Percentiles rank a stretch among this genome's conserved stretches.
Evolutionary conservation across 345 rosid species (phyloP).

Genomic region (Theobroma cacao): DNA sequence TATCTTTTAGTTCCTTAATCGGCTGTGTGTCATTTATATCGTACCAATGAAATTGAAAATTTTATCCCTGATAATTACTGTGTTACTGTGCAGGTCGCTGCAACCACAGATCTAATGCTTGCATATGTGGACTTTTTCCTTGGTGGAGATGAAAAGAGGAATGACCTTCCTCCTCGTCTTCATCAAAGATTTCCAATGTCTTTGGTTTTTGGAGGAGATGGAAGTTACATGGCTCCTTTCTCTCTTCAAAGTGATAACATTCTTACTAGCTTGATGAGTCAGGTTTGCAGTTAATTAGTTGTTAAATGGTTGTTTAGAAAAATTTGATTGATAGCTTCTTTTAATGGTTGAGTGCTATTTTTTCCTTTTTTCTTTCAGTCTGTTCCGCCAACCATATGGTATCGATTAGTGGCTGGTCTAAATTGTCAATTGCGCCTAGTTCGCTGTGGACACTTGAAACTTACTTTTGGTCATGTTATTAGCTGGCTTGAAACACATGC

Average conservation of each 20-base stretch:
- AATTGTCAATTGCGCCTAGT: constrained; percentile 88
- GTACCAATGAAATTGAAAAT: not conserved
- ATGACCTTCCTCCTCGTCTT: constrained; percentile 80
- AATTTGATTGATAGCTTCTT: not conserved
- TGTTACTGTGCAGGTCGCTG: constrained; percentile 57
- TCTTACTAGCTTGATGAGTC: constrained; percentile 84
- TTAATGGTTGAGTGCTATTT: not conserved
- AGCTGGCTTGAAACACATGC: constrained; percentile 96
- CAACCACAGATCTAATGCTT: constrained; percentile 82
- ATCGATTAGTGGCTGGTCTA: constrained; percentile 88
- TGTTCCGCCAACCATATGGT: constrained; percentile 91
- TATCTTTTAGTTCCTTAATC: not conserved
- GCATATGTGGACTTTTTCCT: constrained; percentile 87
- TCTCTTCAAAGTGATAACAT: constrained; percentile 81
- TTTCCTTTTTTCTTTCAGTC: constrained; percentile 35
- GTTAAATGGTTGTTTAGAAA: not conserved
- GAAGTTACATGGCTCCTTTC: constrained; percentile 90
- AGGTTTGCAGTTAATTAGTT: constrained; percentile 42
- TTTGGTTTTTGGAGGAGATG: constrained; percentile 81
- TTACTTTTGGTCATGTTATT: constrained; percentile 60
- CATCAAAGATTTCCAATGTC: constrained; percentile 75
- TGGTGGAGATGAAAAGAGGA: constrained; percentile 92
- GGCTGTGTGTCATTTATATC: not conserved
- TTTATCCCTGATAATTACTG: not conserved
- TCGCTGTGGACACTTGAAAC: constrained; percentile 59